Evolutionary conservation across 352 stramenopile species (phyloP), one percentile per base, ranked within the genome.

Genomic region (Nothophytophthora sp.): DNA sequence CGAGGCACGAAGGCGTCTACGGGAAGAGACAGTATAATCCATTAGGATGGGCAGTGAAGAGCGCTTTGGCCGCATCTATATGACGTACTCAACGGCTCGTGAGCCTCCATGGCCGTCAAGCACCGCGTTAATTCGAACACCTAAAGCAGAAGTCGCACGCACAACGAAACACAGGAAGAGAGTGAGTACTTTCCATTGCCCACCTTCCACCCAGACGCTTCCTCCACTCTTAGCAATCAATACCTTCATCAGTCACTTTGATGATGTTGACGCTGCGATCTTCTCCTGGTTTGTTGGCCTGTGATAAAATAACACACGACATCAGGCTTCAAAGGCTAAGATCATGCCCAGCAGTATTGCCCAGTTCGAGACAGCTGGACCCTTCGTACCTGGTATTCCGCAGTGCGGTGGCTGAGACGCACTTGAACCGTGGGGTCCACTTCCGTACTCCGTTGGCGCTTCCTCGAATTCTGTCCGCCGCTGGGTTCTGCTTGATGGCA

Each of bases 91-190:
- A 9, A 88, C 81, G 22, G 81, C 77, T 37, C 86, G 65, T 2
- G 67, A 64, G 2, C 81, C 81, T 23, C 81, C 81, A 30, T 92
- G 81, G 0, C 77, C 81, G 46, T 92, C 81, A 34, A 90, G 75
- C 1, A 90, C 74, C 25, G 74, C 78, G 37, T 76, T 67, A 6
- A 88, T 50, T 29, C 67, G 71, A 39, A 89, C 49, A 8, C 46
- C 72, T 83, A 28, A 11, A 5, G 18, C 1, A 41, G 4, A 34
- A 6, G 22, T 15, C 29, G 29, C 9, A 4, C 4, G 10, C n/a
- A 23, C 20, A 33, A 2, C n/a, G 28, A 15, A 8, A 46, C 8
- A 15, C 12, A 45, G 38, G 7, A 48, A 18, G 10, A 29, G n/a
- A n/a, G n/a, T n/a, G n/a, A n/a, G n/a, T n/a, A n/a, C n/a, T n/a